These are phyloP conservation scores for Xerophyta viscosa DNA, from an alignment of 106 monocot species.

Conservation along the genomic window DNA sequence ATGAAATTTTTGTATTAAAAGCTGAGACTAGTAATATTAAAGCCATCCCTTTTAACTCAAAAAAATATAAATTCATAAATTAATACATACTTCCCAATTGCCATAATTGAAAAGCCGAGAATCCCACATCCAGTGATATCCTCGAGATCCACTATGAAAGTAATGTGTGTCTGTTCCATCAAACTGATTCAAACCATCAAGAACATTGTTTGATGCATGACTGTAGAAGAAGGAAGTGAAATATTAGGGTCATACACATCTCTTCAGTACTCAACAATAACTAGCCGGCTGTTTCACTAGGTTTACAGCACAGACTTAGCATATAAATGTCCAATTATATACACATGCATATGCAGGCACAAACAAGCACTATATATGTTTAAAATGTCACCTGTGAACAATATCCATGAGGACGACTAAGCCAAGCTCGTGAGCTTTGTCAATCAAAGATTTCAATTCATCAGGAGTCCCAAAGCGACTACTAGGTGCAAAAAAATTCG, in stretches of 20 bases:
- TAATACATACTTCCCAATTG: conserved; percentile 79
- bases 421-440: conserved; percentile 98
- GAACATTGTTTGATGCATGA: conserved; percentile 91
- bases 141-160: conserved; percentile 79
- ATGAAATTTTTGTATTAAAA: neutral
- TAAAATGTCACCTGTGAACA: conserved; percentile 72
- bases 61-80: neutral
- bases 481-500: conserved; percentile 99
- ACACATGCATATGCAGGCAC: neutral
- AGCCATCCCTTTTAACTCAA: no score
- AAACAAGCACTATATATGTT: no score
- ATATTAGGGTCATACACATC: no score
- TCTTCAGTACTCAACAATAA: no score
- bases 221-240: conserved; percentile 19
- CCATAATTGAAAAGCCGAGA: conserved; percentile 97
- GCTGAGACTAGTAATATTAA: no score
- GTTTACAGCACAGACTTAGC: no score
- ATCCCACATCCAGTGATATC: conserved; percentile 99
- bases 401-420: conserved; percentile 98
- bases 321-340: neutral
- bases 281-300: no score
- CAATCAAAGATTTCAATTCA: conserved; percentile 95
- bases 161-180: conserved; percentile 96
- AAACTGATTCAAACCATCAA: conserved; percentile 95
- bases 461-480: conserved; percentile 99